Percentiles rank a stretch among this genome's conserved stretches.
Conservation (phyloP, 345 rosid species). For the Laguncularia racemosa region DNA sequence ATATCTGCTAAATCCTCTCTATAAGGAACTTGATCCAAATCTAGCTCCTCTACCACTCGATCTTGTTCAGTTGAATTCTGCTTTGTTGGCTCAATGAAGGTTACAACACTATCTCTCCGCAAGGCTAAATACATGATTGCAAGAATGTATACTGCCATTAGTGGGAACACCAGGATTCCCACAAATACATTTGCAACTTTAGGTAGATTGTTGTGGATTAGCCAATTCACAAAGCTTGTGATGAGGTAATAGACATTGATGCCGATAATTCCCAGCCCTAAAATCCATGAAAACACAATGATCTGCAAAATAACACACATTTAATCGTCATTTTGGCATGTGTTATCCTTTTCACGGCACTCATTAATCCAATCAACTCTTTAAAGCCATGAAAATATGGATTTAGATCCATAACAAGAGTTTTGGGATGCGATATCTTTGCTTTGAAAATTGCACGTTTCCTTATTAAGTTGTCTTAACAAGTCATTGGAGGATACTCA, state of each 20-base stretch:
- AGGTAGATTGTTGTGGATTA: slow-evolving; percentile 31
- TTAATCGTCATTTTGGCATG: background rate
- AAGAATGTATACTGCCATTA: slow-evolving; percentile 38
- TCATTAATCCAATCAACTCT: no score
- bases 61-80: slow-evolving; percentile 3
- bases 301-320: slow-evolving; percentile 21
- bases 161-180: slow-evolving; percentile 45
- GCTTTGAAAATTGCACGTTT: no score
- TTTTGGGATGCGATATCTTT: no score
- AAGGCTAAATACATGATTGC: slow-evolving; percentile 40
- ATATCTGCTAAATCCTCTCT: slow-evolving; percentile 48
- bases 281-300: slow-evolving; percentile 46
- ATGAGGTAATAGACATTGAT: slow-evolving; percentile 50
- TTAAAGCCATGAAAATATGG: no score
- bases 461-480: no score
- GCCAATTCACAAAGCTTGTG: slow-evolving; percentile 47
- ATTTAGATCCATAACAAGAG: no score
- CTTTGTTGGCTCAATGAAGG: slow-evolving; percentile 31
- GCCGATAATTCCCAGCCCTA: slow-evolving; percentile 43
- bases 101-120: slow-evolving; percentile 33
- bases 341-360: no score
- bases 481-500: no score
- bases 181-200: slow-evolving; percentile 34
- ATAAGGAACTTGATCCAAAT: slow-evolving; percentile 14
- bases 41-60: slow-evolving; percentile 15